These are phyloP conservation scores for Paramecium sonneborni DNA, from an alignment of 73 alveolate genomes.

Conservation along the genomic window DNA sequence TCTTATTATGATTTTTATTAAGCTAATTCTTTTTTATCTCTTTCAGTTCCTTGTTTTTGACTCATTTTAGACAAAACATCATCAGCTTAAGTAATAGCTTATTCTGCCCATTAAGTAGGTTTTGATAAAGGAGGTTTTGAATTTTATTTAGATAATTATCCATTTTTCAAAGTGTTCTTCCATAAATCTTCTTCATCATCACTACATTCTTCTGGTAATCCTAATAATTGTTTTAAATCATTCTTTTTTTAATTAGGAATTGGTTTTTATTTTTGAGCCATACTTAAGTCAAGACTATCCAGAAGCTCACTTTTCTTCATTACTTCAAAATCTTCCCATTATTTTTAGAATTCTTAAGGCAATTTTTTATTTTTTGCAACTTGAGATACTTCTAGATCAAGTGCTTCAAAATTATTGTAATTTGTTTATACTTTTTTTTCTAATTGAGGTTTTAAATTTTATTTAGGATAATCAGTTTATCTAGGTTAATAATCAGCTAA, in stretches of 20 bases:
- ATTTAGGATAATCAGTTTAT: conserved; percentile 32
- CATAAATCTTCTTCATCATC: conserved; percentile 49
- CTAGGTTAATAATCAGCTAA: not conserved
- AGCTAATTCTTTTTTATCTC: not conserved
- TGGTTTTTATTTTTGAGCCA: conserved; percentile 25
- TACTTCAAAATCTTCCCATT: conserved; percentile 48
- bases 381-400: conserved; percentile 40
- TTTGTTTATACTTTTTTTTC: conserved; percentile 34
- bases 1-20: not conserved
- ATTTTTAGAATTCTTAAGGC: not conserved
- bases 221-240: not conserved
- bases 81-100: no score
- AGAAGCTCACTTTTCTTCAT: conserved; percentile 24
- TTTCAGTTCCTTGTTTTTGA: not conserved
- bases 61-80: no score
- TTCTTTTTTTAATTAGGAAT: not conserved
- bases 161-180: conserved; percentile 43
- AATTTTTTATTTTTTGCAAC: conserved; percentile 26
- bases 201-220: conserved; percentile 34
- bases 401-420: conserved; percentile 53
- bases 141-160: not conserved
- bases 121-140: not conserved
- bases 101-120: conserved; percentile 17
- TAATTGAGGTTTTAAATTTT: conserved; percentile 6
- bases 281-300: conserved; percentile 51